Evolutionary conservation across 2,329 filamentous ascomycete species (phyloP), one percentile per base, ranked within the genome.

Genomic region (Periglandula ipomoeae): DNA sequence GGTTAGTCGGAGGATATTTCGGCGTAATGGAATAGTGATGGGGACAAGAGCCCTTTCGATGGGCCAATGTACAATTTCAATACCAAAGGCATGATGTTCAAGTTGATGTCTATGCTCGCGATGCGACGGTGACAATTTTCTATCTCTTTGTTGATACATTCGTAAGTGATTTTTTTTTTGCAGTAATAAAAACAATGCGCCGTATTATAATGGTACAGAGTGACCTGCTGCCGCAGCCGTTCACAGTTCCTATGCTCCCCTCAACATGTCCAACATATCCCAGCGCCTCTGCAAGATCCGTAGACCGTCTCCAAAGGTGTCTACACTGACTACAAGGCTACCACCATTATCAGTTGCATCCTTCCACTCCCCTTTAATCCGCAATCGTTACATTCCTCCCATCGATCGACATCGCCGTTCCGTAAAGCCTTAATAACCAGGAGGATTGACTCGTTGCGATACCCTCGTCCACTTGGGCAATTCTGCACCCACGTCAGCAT

Each of bases 401-500:
- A 15, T 8, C 30, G 8, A 15, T 32, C 11, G 30, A 32, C 30
- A 15, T 15, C 30, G 30, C 11, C 30, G 30, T 32, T 26, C 43
- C 20, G 19, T 19, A n/a, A 7, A 20, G 39, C 26, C 47, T 71
- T 82, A 96, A 70, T 91, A 97, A 71, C 91, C 91, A 42, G 91
- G 90, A 50, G 91, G 91, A 69, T 97, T 97, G 66, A 96, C 65
- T 70, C 91, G 77, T 69, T 97, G 91, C 56, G 88, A 95, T 54
- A 97, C 85, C 70, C 90, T 85, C 58, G 91, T 97, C 91, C 91
- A 97, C 72, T 97, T 89, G 49, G 84, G 85, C 46, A 90, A 69
- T 67, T 89, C 87, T 90, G 59, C 46, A 34, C 22, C 15, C 1
- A 26, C 35, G 52, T 64, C 34, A 65, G 54, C 44, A 51, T 44